Percentiles rank a stretch among this genome's conserved stretches.
These are phyloP conservation scores for Alisma plantagoaquatica DNA, from an alignment of 106 monocot species.

Conservation along the genomic window DNA sequence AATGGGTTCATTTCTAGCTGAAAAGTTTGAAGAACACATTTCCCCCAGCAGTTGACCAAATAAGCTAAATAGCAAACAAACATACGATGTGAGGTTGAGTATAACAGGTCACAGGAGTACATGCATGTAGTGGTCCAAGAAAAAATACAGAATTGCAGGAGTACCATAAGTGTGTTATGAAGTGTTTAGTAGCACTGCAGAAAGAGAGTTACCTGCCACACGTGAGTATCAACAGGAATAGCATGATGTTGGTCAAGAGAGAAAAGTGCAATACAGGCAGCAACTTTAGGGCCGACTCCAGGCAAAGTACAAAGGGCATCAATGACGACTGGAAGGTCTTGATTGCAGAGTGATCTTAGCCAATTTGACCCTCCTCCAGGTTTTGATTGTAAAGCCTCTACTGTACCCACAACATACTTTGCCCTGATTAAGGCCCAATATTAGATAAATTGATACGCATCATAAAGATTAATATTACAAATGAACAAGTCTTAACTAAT, in stretches of 20 bases:
- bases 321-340: constrained; percentile 62
- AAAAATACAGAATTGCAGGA: too few species aligned
- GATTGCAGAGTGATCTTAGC: constrained; percentile 68
- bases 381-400: constrained; percentile 61
- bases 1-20: too few species aligned
- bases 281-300: constrained; percentile 96
- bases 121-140: too few species aligned
- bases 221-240: constrained; percentile 98
- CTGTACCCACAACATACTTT: constrained; percentile 74
- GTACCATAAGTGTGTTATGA: too few species aligned
- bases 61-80: too few species aligned
- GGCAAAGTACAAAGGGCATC: constrained; percentile 83
- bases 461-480: background rate
- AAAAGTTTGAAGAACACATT: too few species aligned
- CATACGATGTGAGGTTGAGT: too few species aligned
- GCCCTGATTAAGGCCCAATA: constrained; percentile 63
- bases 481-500: too few species aligned
- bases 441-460: constrained; percentile 8
- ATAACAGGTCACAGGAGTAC: too few species aligned
- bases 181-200: too few species aligned
- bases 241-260: constrained; percentile 97
- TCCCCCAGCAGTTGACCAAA: too few species aligned
- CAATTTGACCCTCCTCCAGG: constrained; percentile 83
- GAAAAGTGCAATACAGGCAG: constrained; percentile 94
- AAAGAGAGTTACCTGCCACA: constrained; percentile 57